Conservation (phyloP, 2,329 filamentous ascomycete species). For the Myrmaecium sp. region DNA sequence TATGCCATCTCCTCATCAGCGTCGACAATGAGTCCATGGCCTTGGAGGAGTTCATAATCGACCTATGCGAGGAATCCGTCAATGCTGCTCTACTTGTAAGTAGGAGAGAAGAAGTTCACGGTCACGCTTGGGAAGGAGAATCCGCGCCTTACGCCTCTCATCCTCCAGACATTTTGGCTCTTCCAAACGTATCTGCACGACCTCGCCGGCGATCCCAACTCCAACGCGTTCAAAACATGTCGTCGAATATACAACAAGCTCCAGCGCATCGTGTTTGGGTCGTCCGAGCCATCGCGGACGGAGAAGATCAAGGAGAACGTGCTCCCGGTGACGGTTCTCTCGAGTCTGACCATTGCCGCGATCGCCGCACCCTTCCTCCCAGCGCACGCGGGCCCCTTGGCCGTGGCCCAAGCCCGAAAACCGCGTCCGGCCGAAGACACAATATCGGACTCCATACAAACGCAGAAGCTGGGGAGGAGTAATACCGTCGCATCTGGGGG, state of each 20-base stretch:
- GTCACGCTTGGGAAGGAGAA: not conserved
- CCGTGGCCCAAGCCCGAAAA: conserved; percentile 65
- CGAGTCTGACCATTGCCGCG: conserved; percentile 63
- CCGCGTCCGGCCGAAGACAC: conserved; percentile 46
- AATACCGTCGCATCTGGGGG: conserved; percentile 44
- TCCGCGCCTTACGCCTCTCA: conserved; percentile 4
- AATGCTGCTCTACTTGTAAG: conserved; percentile 66
- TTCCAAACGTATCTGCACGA: conserved; percentile 81
- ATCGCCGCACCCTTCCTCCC: conserved; percentile 59
- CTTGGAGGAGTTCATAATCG: conserved; percentile 70
- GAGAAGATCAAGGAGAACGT: conserved; percentile 72
- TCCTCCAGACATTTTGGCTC: conserved; percentile 64
- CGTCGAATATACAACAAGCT: conserved; percentile 76
- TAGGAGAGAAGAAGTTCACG: conserved; percentile 10
- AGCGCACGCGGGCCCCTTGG: conserved; percentile 63
- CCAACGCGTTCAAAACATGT: conserved; percentile 65
- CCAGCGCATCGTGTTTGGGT: conserved; percentile 71
- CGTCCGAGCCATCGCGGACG: conserved; percentile 48
- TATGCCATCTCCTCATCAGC: conserved; percentile 77
- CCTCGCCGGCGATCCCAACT: conserved; percentile 56
- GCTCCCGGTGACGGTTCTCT: conserved; percentile 62
- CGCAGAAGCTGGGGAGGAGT: conserved; percentile 45
- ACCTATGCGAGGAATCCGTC: conserved; percentile 74
- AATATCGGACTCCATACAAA: conserved; percentile 40
- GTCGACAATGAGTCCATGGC: conserved; percentile 87